Conservation (phyloP, 2,329 filamentous ascomycete genomes). For the Colletotrichum sp. region DNA sequence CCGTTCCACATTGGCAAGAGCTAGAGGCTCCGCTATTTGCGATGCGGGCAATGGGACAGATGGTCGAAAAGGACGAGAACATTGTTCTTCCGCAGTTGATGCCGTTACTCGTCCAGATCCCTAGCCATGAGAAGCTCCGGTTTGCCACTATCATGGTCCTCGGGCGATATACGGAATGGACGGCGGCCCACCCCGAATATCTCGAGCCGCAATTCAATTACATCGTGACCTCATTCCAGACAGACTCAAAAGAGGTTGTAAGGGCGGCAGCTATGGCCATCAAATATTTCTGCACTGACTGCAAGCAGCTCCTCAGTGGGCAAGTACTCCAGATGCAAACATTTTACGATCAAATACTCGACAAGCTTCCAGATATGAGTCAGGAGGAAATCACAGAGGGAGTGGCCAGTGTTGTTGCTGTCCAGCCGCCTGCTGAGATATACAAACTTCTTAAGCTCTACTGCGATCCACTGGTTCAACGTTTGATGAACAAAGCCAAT, state of each 20-base stretch:
- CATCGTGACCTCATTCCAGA: slow-evolving; percentile 91
- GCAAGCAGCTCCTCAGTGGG: slow-evolving; percentile 81
- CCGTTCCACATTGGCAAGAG: slow-evolving; percentile 94
- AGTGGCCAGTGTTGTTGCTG: slow-evolving; percentile 88
- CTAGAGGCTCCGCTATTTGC: slow-evolving; percentile 94
- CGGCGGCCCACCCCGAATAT: slow-evolving; percentile 89
- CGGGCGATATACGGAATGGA: slow-evolving; percentile 97
- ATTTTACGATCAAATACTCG: slow-evolving; percentile 90
- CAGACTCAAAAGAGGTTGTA: slow-evolving; percentile 87
- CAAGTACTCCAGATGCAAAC: slow-evolving; percentile 87
- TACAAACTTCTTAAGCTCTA: slow-evolving; percentile 90
- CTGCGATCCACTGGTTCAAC: slow-evolving; percentile 86
- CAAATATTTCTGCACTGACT: slow-evolving; percentile 97
- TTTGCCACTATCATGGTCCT: slow-evolving; percentile 99
- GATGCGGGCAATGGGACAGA: slow-evolving; percentile 93
- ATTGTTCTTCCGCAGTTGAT: slow-evolving; percentile 91
- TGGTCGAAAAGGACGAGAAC: slow-evolving; percentile 89
- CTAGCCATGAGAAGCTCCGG: slow-evolving; percentile 94
- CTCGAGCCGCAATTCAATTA: slow-evolving; percentile 93
- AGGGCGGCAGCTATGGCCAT: slow-evolving; percentile 91
- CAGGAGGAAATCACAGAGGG: slow-evolving; percentile 97
- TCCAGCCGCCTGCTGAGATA: slow-evolving; percentile 79
- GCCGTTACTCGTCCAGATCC: slow-evolving; percentile 91
- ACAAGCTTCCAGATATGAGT: slow-evolving; percentile 82
- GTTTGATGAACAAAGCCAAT: slow-evolving; percentile 87